Evolutionary conservation across 371 early-diverging fungal species (phyloP), one percentile per base, ranked within the genome.

Genomic region (Rhizopus stolonifer): DNA sequence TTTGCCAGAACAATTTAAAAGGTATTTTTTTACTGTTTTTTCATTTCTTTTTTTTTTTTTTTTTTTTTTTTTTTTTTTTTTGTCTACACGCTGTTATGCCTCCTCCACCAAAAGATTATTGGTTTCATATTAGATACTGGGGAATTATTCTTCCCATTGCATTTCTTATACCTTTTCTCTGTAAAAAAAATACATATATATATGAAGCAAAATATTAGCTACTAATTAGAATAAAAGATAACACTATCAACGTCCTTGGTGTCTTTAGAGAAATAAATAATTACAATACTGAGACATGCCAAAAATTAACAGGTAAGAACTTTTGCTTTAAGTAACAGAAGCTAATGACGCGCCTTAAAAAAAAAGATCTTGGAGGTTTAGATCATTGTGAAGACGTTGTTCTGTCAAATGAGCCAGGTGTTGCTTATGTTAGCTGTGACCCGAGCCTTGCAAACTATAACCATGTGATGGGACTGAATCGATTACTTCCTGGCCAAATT

Each of bases 401-500:
- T 8, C 32, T 61, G 2, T 57, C 58, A 7, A 40, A 55, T 19
- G 54, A 62, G 24, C 22, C 53, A 11, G 73, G 69, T 0, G 44
- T 72, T 25, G 60, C 54, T 21, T 72, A 67, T 43, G 29, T 53
- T 11, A 38, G 51, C 8, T 76, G 77, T 42, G 73, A 76, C 49
- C 66, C 77, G 33, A 55, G 49, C 9, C 42, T 70, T 14, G 40
- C 49, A 15, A 26, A 50, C 22, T 45, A 34, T 21, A 76, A 76
- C 40, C 49, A 48, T 22, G 63, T 72, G 0, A 61, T 76, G 65
- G 67, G 58, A 19, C 23, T 55, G 26, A 48, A 55, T 10, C 19
- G 26, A 10, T 21, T 66, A 8, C 9, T 19, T 13, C 56, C 46
- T 21, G 54, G 47, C 2, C 40, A 56, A 39, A 21, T 13, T 24